Conservation (phyloP, 164 flowering plant species). For the Liquidambar formosana region DNA sequence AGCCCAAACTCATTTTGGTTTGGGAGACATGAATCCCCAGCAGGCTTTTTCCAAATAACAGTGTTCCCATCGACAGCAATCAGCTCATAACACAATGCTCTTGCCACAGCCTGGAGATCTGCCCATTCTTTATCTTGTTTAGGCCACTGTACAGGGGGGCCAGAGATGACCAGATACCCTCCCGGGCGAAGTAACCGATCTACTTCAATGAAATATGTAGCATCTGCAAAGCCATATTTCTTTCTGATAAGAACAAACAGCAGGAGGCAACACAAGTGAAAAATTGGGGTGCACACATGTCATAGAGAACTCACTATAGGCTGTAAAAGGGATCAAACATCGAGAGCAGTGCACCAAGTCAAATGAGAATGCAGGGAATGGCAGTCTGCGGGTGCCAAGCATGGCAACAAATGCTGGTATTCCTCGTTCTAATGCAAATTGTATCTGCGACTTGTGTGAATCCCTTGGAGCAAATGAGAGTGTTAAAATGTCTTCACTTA, state of each 20-base stretch:
- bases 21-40: constrained; percentile 71
- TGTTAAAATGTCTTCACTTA: constrained; percentile 67
- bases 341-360: constrained; percentile 95
- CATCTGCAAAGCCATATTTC: constrained; percentile 63
- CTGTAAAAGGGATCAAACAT: constrained; percentile 92
- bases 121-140: constrained; percentile 99
- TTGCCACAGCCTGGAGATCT: constrained; percentile 91
- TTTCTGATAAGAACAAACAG: constrained; percentile 9
- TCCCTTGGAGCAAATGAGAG: constrained; percentile 99
- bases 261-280: background rate
- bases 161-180: constrained; percentile 91
- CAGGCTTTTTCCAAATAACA: constrained; percentile 92
- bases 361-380: constrained; percentile 89
- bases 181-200: constrained; percentile 94
- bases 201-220: constrained; percentile 90
- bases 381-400: constrained; percentile 97
- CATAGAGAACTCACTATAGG: constrained; percentile 71
- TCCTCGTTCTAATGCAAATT: constrained; percentile 94
- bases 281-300: background rate
- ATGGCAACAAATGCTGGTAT: constrained; percentile 94
- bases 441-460: constrained; percentile 94
- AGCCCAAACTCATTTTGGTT: constrained; percentile 88
- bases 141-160: constrained; percentile 97
- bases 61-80: constrained; percentile 95
- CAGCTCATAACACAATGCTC: constrained; percentile 85